Conservation (phyloP, 2,329 filamentous ascomycete genomes). For the Verticillium albo-atrum region DNA sequence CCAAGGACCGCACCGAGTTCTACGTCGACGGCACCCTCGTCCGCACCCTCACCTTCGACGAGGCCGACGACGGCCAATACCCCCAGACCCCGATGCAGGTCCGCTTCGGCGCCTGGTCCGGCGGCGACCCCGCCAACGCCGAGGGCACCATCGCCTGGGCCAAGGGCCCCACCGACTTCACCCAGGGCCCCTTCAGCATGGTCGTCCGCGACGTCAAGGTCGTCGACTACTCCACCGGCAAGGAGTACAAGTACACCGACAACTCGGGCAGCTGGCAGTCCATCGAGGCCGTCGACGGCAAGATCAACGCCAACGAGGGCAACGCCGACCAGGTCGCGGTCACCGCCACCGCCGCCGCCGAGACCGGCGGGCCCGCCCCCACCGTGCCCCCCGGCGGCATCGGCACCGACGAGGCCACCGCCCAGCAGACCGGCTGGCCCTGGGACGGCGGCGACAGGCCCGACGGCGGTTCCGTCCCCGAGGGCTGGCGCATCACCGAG, state of each 20-base stretch:
- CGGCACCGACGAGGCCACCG: conserved; percentile 49
- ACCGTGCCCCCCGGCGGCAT: conserved; percentile 69
- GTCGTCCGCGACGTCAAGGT: conserved; percentile 70
- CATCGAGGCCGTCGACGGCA: conserved; percentile 76
- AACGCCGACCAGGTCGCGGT: conserved; percentile 46
- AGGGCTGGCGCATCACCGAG: conserved; percentile 75
- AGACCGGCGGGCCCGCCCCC: conserved; percentile 56
- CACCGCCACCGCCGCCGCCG: conserved; percentile 54
- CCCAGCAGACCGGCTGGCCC: conserved; percentile 60
- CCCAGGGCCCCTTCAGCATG: conserved; percentile 81
- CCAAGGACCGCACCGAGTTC: conserved; percentile 78
- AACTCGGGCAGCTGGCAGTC: conserved; percentile 74
- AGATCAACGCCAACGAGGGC: conserved; percentile 64
- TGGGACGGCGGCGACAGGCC: conserved; percentile 57
- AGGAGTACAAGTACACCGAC: conserved; percentile 77
- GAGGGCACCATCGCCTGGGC: conserved; percentile 88
- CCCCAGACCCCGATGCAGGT: conserved; percentile 95
- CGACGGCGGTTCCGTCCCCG: conserved; percentile 58
- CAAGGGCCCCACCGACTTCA: conserved; percentile 79
- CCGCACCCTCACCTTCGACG: conserved; percentile 65
- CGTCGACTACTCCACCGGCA: conserved; percentile 90
- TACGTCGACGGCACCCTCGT: conserved; percentile 74
- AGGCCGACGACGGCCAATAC: conserved; percentile 71
- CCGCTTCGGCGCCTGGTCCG: conserved; percentile 89
- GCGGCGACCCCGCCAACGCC: conserved; percentile 77